These are phyloP conservation scores for Neolentinus lepideus DNA, from an alignment of 1,284 basidiomycete species.

Conservation along the genomic window DNA sequence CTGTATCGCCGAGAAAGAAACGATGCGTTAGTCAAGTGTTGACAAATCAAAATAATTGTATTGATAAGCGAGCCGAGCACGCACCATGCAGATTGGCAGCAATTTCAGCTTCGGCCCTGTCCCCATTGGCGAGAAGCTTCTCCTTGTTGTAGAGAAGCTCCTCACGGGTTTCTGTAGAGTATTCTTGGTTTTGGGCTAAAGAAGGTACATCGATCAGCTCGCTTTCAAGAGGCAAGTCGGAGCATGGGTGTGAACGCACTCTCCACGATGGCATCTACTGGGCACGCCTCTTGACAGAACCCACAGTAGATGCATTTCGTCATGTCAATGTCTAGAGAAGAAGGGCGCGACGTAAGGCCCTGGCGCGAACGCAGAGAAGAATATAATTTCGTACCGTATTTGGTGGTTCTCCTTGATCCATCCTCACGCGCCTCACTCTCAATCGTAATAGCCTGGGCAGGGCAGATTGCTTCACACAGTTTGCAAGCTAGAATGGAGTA, in stretches of 20 bases:
- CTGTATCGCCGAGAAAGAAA: slow-evolving; percentile 24
- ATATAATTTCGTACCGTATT: slow-evolving; percentile 64
- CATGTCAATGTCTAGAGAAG: slow-evolving; percentile 83
- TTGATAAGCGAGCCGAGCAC: slow-evolving; percentile 17
- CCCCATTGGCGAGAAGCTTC: slow-evolving; percentile 93
- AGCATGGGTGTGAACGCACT: slow-evolving; percentile 48
- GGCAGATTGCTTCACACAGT: slow-evolving; percentile 98
- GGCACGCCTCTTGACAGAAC: slow-evolving; percentile 98
- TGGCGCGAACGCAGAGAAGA: slow-evolving; percentile 4
- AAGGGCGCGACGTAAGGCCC: slow-evolving; percentile 6
- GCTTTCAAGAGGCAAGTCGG: slow-evolving; percentile 1
- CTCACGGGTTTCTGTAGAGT: slow-evolving; percentile 95
- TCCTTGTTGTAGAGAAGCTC: slow-evolving; percentile 99
- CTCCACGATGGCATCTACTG: slow-evolving; percentile 99
- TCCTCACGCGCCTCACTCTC: slow-evolving; percentile 96
- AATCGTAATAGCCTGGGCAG: slow-evolving; percentile 99
- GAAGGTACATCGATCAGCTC: slow-evolving; percentile 3
- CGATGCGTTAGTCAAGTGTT: slow-evolving; percentile 9
- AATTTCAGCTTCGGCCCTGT: slow-evolving; percentile 94
- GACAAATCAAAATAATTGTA: not conserved
- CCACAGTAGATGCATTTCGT: slow-evolving; percentile 97
- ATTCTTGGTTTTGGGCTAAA: slow-evolving; percentile 92
- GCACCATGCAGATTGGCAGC: slow-evolving; percentile 86
- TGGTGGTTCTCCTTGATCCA: slow-evolving; percentile 94
- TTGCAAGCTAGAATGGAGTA: slow-evolving; percentile 83